phyloP scores from a whole-genome alignment of 352 stramenopile species.

The Halophytophthora polymorphica region DNA sequence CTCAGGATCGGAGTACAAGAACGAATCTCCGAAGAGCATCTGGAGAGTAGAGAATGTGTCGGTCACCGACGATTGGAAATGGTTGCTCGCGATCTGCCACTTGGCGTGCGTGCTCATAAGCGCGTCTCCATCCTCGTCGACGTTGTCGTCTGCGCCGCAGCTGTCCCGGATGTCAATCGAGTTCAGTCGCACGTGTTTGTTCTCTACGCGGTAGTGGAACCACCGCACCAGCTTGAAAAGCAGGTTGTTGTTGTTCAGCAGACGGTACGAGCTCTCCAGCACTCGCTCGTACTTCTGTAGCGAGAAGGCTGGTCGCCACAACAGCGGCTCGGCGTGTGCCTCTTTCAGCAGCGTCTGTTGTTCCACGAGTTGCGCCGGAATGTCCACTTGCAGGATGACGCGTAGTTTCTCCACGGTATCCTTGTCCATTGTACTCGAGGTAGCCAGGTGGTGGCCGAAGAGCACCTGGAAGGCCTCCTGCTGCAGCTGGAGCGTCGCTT shows the following conservation, averaged over 20 bases:
- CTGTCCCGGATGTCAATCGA: conserved; percentile 36
- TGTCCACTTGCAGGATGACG: conserved; percentile 33
- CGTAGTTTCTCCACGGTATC: conserved; percentile 30
- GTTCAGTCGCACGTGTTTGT: conserved; percentile 28
- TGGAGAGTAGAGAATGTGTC: conserved; percentile 50
- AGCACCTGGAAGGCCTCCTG: conserved; percentile 41
- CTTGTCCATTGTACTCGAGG: conserved; percentile 28
- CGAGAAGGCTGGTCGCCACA: conserved; percentile 52
- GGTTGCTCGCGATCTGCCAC: conserved; percentile 31
- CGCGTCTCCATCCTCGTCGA: conserved; percentile 3
- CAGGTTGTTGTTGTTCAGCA: conserved; percentile 65
- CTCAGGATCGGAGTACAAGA: conserved; percentile 52
- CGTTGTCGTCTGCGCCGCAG: conserved; percentile 6
- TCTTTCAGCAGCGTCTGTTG: conserved; percentile 39
- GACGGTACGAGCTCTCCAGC: conserved; percentile 38
- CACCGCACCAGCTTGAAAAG: conserved; percentile 54
- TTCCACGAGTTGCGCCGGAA: conserved; percentile 36
- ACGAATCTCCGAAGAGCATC: conserved; percentile 47
- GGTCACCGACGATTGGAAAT: conserved; percentile 31
- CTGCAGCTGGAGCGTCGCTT: conserved; percentile 38
- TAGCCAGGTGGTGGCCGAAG: conserved; percentile 44
- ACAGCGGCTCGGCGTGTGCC: conserved; percentile 34
- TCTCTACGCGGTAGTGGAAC: conserved; percentile 40
- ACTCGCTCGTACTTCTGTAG: conserved; percentile 46
- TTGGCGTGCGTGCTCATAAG: conserved; percentile 18